These are phyloP conservation scores for Scheffersomyces parashehatae DNA, from an alignment of 1,139 yeast species.

Conservation along the genomic window DNA sequence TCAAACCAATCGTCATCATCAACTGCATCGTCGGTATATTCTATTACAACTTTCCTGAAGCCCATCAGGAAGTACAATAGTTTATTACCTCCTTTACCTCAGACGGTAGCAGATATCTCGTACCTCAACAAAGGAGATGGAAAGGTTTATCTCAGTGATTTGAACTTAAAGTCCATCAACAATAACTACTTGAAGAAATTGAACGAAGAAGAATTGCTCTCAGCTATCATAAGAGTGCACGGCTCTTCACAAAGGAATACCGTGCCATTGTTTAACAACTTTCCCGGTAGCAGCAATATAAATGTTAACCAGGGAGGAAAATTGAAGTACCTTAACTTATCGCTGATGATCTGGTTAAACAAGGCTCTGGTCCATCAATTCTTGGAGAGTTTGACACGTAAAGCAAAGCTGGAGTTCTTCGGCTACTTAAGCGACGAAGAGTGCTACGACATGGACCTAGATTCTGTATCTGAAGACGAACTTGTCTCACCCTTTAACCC, in stretches of 20 bases:
- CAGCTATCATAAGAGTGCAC: constrained; percentile 24
- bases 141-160: constrained; percentile 41
- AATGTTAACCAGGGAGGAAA: constrained; percentile 6
- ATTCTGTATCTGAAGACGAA: constrained; percentile 6
- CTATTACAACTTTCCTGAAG: constrained; percentile 29
- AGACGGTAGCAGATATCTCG: constrained; percentile 24
- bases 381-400: constrained; percentile 14
- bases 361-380: constrained; percentile 38
- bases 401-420: constrained; percentile 9
- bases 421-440: constrained; percentile 9
- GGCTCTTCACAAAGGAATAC: constrained; percentile 6
- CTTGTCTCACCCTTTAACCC: not conserved
- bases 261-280: not conserved
- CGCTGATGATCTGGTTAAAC: constrained; percentile 56
- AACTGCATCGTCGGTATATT: constrained; percentile 33
- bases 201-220: constrained; percentile 40
- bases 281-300: not conserved
- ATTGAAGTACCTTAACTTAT: constrained; percentile 37
- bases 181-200: constrained; percentile 30
- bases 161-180: constrained; percentile 41
- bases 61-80: constrained; percentile 36
- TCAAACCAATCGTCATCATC: constrained; percentile 16
- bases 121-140: constrained; percentile 41
- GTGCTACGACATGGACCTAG: constrained; percentile 5
- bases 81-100: constrained; percentile 39